These are phyloP conservation scores for Thyridium curvatum DNA, from an alignment of 2,329 filamentous ascomycete species.

Conservation along the genomic window DNA sequence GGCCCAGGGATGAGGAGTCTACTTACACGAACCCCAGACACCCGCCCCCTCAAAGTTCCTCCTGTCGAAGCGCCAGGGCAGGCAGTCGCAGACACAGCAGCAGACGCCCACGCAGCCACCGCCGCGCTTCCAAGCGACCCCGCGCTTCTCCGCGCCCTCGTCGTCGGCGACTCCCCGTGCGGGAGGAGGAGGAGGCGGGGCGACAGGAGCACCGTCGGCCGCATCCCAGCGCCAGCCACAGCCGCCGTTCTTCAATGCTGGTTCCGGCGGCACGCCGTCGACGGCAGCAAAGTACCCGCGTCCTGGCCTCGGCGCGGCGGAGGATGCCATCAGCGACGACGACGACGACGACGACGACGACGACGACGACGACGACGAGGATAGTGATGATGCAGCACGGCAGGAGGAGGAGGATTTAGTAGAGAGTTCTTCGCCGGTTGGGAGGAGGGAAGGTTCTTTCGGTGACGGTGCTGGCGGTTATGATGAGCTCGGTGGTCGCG, in stretches of 20 bases:
- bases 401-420: no score
- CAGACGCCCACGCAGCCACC: background rate
- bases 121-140: conserved; percentile 3
- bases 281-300: no score
- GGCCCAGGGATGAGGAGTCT: no score
- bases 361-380: no score
- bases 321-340: background rate
- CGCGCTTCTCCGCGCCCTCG: conserved; percentile 3
- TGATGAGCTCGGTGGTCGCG: no score
- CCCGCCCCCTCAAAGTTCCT: conserved; percentile 5
- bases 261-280: background rate
- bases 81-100: background rate
- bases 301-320: background rate
- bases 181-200: no score
- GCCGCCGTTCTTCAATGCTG: conserved; percentile 1
- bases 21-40: background rate
- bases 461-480: no score
- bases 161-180: background rate
- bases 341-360: background rate
- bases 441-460: no score
- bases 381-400: no score
- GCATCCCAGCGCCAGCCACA: background rate
- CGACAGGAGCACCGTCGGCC: no score
- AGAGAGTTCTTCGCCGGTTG: no score
- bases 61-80: conserved; percentile 1